phyloP scores from a whole-genome alignment of 257 asterid species.

The Solanum chmielewskii region DNA sequence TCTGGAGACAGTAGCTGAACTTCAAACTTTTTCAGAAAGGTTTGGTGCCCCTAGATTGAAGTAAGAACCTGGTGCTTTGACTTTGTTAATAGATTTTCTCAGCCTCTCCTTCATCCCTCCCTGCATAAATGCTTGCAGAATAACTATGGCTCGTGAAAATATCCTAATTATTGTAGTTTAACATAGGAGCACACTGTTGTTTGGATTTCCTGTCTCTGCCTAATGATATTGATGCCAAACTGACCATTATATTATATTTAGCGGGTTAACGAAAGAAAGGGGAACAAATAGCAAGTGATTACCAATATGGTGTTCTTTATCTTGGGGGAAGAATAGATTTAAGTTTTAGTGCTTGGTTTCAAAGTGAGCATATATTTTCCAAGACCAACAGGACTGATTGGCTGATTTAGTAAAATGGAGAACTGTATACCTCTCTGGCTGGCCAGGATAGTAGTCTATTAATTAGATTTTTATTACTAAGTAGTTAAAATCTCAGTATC shows the following conservation, averaged over 20 bases:
- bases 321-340: neutral
- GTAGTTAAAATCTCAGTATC: neutral
- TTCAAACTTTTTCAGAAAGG: constrained; percentile 70
- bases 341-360: neutral
- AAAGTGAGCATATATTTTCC: neutral
- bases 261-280: neutral
- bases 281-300: neutral
- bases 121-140: neutral
- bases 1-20: constrained; percentile 53
- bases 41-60: constrained; percentile 73
- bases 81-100: neutral
- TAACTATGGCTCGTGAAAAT: neutral
- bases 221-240: neutral
- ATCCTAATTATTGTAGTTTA: neutral
- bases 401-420: neutral
- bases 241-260: neutral
- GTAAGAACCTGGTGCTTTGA: constrained; percentile 35
- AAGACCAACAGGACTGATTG: neutral
- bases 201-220: neutral
- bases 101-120: neutral
- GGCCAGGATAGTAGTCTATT: neutral
- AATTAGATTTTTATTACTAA: neutral
- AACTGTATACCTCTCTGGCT: neutral
- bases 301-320: neutral
- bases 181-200: neutral